phyloP scores from a whole-genome alignment of 805 yeast species.

The Candida krabiensis region DNA sequence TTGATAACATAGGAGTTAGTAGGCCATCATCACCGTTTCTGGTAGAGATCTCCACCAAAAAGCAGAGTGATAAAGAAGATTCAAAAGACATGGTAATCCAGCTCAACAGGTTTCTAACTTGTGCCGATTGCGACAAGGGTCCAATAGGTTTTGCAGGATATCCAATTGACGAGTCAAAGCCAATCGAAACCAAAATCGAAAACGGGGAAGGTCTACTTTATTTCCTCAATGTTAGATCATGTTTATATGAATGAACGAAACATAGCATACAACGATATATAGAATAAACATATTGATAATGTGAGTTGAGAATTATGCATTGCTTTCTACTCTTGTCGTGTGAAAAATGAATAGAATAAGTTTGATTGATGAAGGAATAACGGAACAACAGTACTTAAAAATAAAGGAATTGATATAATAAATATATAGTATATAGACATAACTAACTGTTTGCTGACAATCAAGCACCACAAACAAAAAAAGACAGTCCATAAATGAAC shows the following conservation, averaged over 20 bases:
- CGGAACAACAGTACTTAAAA: no score
- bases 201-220: conserved; percentile 15
- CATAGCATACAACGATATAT: conserved; percentile 11
- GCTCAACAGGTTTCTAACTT: conserved; percentile 56
- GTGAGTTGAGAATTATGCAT: no score
- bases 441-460: not conserved
- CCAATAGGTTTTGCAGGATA: conserved; percentile 70
- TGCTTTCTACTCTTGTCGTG: no score
- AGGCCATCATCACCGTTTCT: conserved; percentile 28
- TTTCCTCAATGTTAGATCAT: conserved; percentile 15
- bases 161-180: conserved; percentile 12
- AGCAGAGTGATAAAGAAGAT: conserved; percentile 16
- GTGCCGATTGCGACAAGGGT: conserved; percentile 79
- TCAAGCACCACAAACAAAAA: conserved; percentile 3
- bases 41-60: conserved; percentile 8
- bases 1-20: conserved; percentile 78
- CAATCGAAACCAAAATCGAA: conserved; percentile 9
- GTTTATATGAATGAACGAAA: conserved; percentile 11
- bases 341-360: not conserved
- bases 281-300: conserved; percentile 8
- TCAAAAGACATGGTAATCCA: conserved; percentile 25
- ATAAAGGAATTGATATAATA: conserved; percentile 4
- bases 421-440: conserved; percentile 2
- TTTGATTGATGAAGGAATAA: not conserved
- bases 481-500: not conserved